Evolutionary conservation across 306 rosid genomes (phyloP).

Genomic region (Notholithocarpus densiflorus): DNA sequence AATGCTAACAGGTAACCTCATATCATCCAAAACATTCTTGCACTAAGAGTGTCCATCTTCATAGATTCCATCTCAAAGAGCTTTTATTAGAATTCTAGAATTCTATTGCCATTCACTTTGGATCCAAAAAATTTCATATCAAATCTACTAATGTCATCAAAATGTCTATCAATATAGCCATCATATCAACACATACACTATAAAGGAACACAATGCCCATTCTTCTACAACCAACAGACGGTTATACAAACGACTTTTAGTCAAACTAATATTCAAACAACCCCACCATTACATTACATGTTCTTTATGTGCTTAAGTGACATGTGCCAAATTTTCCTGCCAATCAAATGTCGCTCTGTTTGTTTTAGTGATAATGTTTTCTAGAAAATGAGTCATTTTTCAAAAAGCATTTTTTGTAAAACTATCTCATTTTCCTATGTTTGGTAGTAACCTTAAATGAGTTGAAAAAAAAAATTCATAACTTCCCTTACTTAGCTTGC

Average conservation of each 20-base stretch:
- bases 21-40: not conserved
- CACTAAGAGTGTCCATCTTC: not conserved
- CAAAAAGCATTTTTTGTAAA: no score
- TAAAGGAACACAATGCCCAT: no score
- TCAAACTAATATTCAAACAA: not conserved
- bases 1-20: not conserved
- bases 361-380: no score
- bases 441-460: no score
- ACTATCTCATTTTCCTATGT: no score
- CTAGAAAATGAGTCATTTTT: no score
- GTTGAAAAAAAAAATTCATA: no score
- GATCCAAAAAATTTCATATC: not conserved
- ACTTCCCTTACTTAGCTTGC: no score
- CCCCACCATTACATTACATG: not conserved
- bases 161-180: not conserved
- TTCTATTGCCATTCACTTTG: not conserved
- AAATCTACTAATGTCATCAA: not conserved
- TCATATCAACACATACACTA: no score
- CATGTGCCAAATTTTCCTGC: not conserved
- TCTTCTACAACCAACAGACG: no score
- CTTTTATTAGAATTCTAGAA: not conserved
- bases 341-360: not conserved
- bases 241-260: not conserved
- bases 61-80: not conserved
- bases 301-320: not conserved